phyloP scores from a whole-genome alignment of 2,329 filamentous ascomycete genomes.

The Emergomyces pasteurianus region DNA sequence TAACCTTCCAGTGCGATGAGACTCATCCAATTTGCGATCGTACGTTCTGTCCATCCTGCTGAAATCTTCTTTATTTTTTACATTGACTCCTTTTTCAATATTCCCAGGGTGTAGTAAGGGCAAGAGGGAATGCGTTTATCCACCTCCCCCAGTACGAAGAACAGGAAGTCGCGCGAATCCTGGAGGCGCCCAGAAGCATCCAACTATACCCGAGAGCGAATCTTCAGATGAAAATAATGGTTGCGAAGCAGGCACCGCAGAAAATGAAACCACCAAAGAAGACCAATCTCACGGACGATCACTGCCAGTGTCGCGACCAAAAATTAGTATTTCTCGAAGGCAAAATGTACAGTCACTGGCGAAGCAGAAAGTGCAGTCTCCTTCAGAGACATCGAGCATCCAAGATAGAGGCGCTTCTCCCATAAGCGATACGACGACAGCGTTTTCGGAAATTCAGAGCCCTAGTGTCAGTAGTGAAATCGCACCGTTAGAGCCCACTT shows the following conservation, averaged over 20 bases:
- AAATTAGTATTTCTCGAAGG: conserved; percentile 15
- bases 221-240: conserved; percentile 40
- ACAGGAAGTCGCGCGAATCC: conserved; percentile 27
- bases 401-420: conserved; percentile 41
- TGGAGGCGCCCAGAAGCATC: conserved; percentile 29
- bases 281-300: conserved; percentile 15
- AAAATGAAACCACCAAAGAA: conserved; percentile 29
- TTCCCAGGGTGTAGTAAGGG: conserved; percentile 73
- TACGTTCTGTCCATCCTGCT: conserved; percentile 26
- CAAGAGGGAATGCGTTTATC: conserved; percentile 80
- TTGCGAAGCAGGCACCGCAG: conserved; percentile 26
- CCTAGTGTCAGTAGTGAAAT: conserved; percentile 11
- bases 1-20: conserved; percentile 67
- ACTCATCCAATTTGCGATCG: conserved; percentile 71
- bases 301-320: conserved; percentile 13
- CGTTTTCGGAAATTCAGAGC: conserved; percentile 24
- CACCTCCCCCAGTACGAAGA: conserved; percentile 46
- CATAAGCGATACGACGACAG: conserved; percentile 36
- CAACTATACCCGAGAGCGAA: conserved; percentile 34
- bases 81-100: conserved; percentile 5
- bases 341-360: conserved; percentile 20
- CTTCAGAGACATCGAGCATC: conserved; percentile 22
- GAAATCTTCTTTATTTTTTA: conserved; percentile 5
- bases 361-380: conserved; percentile 16
- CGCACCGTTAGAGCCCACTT: conserved; percentile 7